These are phyloP conservation scores for Besnoitia besnoiti DNA, from an alignment of 169 alveolate genomes.

Conservation along the genomic window DNA sequence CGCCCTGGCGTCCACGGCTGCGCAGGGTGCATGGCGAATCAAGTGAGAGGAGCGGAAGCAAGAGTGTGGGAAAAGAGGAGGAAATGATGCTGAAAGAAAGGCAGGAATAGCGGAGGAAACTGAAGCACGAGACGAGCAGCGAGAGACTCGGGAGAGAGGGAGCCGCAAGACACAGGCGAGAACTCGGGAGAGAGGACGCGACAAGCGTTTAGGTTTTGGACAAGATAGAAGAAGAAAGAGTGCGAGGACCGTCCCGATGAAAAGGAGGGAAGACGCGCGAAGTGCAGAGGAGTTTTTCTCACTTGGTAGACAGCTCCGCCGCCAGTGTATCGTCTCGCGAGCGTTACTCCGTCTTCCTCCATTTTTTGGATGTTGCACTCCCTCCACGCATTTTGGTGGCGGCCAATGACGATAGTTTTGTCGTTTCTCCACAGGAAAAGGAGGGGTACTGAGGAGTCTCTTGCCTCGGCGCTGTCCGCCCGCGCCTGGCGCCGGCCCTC, in stretches of 20 bases:
- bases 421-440: conserved; percentile 93
- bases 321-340: conserved; percentile 94
- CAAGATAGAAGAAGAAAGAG: background rate
- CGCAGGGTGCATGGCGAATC: no score
- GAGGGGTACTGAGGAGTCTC: conserved; percentile 74
- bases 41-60: background rate
- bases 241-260: background rate
- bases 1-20: no score
- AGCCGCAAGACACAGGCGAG: no score
- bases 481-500: background rate
- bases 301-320: conserved; percentile 97
- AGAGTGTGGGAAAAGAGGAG: background rate
- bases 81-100: background rate
- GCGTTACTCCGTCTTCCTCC: conserved; percentile 83
- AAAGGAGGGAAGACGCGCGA: background rate
- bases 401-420: conserved; percentile 91
- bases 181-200: background rate
- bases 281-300: no score
- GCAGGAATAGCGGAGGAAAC: background rate
- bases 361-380: conserved; percentile 90
- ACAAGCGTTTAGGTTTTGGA: background rate
- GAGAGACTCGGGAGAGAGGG: no score
- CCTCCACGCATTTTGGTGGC: conserved; percentile 93
- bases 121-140: background rate
- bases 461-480: background rate